A percentile compares a stretch with the other conserved stretches of the same genome.
Conservation (phyloP, 2,329 filamentous ascomycete species). For the Penicillium crustosum region DNA sequence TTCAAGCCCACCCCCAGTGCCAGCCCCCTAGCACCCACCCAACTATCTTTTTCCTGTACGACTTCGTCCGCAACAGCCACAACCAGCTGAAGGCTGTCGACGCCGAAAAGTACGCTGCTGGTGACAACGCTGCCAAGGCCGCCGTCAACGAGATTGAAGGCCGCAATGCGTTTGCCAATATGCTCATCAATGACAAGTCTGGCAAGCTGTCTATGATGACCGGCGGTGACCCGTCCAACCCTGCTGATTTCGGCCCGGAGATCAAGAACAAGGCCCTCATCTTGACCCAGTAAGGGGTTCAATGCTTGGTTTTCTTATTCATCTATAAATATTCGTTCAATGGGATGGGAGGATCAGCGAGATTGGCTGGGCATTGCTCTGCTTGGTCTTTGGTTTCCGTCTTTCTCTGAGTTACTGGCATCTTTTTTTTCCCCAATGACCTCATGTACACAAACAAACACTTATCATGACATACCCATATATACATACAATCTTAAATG, state of each 20-base stretch:
- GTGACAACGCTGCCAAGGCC: conserved; percentile 18
- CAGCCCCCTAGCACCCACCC: conserved; percentile 32
- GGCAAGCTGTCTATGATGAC: conserved; percentile 34
- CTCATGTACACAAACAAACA: not conserved
- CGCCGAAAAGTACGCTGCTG: conserved; percentile 23
- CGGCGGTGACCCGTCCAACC: conserved; percentile 25
- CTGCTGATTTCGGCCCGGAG: conserved; percentile 31
- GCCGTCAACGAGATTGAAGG: conserved; percentile 27
- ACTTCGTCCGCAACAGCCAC: conserved; percentile 71
- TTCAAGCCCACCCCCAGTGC: conserved; percentile 34
- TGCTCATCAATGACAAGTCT: conserved; percentile 29
- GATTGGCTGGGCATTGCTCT: not conserved
- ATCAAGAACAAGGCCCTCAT: conserved; percentile 26
- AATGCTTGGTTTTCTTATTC: not conserved
- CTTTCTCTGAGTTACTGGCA: not conserved
- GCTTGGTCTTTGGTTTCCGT: not conserved
- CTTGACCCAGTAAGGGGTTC: conserved; percentile 12
- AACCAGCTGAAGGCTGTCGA: conserved; percentile 35
- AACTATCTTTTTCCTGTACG: conserved; percentile 55
- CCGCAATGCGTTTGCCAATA: conserved; percentile 30
- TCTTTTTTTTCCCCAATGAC: not conserved
- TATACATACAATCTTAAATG: not conserved
- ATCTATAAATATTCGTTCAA: not conserved
- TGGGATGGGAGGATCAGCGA: not conserved
- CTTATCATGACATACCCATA: not conserved